Conservation (phyloP, 2,329 filamentous ascomycete genomes). For the Corynespora cassiicola region DNA sequence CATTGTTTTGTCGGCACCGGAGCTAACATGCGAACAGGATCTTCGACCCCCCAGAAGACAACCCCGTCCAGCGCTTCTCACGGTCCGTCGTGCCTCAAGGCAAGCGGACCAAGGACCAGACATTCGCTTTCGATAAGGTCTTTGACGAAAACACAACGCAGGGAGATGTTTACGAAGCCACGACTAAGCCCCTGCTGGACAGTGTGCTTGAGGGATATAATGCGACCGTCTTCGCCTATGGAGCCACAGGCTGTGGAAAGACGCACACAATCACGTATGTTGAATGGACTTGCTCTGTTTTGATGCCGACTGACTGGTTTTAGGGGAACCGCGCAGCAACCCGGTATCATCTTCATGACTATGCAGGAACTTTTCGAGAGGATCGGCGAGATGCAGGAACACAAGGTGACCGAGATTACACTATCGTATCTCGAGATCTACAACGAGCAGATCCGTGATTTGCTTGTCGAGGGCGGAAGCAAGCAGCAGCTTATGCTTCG, state of each 20-base stretch:
- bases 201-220: slow-evolving; percentile 98
- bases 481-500: slow-evolving; percentile 88
- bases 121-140: slow-evolving; percentile 94
- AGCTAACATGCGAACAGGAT: slow-evolving; percentile 65
- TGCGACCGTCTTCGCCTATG: slow-evolving; percentile 97
- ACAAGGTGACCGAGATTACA: slow-evolving; percentile 88
- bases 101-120: slow-evolving; percentile 96
- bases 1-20: slow-evolving; percentile 2
- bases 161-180: slow-evolving; percentile 92
- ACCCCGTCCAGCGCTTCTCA: slow-evolving; percentile 85
- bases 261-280: slow-evolving; percentile 83
- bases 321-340: slow-evolving; percentile 82
- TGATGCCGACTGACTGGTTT: slow-evolving; percentile 20
- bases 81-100: slow-evolving; percentile 78
- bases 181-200: slow-evolving; percentile 87
- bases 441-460: slow-evolving; percentile 96
- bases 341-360: slow-evolving; percentile 97
- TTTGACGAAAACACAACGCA: slow-evolving; percentile 96
- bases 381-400: slow-evolving; percentile 82
- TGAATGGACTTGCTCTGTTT: slow-evolving; percentile 48
- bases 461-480: slow-evolving; percentile 83
- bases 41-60: slow-evolving; percentile 97
- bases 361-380: slow-evolving; percentile 99
- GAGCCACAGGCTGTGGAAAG: slow-evolving; percentile 96
- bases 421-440: slow-evolving; percentile 98